Evolutionary conservation across 371 early-diverging fungal species (phyloP).

Genomic region (Apophysomyces ossiformis): DNA sequence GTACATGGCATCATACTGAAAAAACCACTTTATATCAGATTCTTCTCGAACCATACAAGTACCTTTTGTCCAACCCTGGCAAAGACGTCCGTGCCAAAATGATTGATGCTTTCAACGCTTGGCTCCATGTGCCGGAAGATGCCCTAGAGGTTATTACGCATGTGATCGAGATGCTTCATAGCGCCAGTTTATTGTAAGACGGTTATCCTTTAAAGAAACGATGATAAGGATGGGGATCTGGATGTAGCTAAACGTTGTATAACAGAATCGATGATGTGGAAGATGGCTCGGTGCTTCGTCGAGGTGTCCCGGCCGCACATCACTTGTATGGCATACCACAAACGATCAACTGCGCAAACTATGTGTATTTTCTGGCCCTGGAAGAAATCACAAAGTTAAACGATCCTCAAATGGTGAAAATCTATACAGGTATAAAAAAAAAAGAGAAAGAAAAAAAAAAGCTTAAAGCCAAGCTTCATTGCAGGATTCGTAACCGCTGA

Average conservation of each 20-base stretch:
- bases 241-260: no score
- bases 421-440: constrained; percentile 69
- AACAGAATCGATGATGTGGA: constrained; percentile 94
- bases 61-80: constrained; percentile 83
- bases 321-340: constrained; percentile 90
- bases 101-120: constrained; percentile 87
- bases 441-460: no score
- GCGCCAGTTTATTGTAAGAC: constrained; percentile 85
- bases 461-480: neutral
- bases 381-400: constrained; percentile 74
- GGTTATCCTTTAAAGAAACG: neutral
- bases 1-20: neutral
- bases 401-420: constrained; percentile 69
- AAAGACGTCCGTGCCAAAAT: constrained; percentile 90
- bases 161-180: constrained; percentile 94
- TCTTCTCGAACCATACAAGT: constrained; percentile 82
- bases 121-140: constrained; percentile 79
- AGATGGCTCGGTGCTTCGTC: constrained; percentile 86
- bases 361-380: constrained; percentile 92
- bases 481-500: neutral
- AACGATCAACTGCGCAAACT: constrained; percentile 96
- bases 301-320: constrained; percentile 96
- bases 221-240: no score
- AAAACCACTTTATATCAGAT: constrained; percentile 36
- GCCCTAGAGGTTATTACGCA: constrained; percentile 74